Conservation (phyloP, 1,284 basidiomycete species). For the Fistulinella staudtii region DNA sequence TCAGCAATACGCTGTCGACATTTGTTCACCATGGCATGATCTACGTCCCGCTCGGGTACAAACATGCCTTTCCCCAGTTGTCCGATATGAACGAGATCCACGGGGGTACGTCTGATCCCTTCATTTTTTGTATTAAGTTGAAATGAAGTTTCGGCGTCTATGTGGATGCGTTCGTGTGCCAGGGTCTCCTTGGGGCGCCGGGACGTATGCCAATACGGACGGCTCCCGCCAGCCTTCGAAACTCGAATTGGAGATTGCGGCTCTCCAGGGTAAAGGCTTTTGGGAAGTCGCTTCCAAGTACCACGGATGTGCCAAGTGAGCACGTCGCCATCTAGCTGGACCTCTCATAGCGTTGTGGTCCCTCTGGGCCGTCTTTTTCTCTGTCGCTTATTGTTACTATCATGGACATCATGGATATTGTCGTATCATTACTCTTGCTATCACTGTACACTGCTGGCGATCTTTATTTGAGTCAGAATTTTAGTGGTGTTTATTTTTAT, state of each 20-base stretch:
- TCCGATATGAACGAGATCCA: constrained; percentile 60
- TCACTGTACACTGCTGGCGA: too few species aligned
- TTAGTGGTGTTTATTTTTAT: too few species aligned
- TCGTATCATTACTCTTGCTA: too few species aligned
- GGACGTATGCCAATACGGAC: constrained; percentile 60
- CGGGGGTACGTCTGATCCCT: constrained; percentile 52
- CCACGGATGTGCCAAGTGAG: constrained; percentile 11
- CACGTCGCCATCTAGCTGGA: too few species aligned
- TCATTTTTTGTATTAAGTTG: too few species aligned
- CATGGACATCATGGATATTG: too few species aligned
- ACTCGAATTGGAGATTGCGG: constrained; percentile 64
- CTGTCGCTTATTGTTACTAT: too few species aligned
- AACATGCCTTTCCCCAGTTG: constrained; percentile 52
- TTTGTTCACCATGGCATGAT: constrained; percentile 78
- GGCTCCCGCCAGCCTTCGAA: constrained; percentile 60
- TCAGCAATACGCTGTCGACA: constrained; percentile 63
- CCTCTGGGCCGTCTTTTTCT: too few species aligned
- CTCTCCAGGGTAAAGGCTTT: constrained; percentile 63
- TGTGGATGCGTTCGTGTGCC: too few species aligned
- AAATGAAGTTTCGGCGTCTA: too few species aligned
- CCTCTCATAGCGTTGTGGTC: too few species aligned
- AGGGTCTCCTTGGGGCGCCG: constrained; percentile 75
- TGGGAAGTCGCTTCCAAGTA: constrained; percentile 46
- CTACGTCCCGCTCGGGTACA: constrained; percentile 80
- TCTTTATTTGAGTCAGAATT: too few species aligned